A percentile compares a stretch with the other conserved stretches of the same genome.
phyloP scores from a whole-genome alignment of 2,329 filamentous ascomycete species.

The Xylariaceae sp. region DNA sequence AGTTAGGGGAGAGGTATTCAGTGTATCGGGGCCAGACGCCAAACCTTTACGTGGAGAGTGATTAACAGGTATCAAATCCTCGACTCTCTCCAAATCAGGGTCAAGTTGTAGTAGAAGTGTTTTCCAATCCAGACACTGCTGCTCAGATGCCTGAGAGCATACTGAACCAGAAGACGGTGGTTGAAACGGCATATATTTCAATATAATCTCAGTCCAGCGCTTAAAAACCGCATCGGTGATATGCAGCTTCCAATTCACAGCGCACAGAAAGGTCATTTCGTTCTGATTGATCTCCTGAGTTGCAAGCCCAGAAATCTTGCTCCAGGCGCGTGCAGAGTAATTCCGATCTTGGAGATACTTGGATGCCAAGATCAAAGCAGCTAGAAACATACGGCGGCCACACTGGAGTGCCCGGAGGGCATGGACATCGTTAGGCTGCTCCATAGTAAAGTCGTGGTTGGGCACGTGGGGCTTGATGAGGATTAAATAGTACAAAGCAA shows the following conservation, averaged over 20 bases:
- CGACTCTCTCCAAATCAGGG: slow-evolving; percentile 53
- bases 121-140: slow-evolving; percentile 52
- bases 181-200: slow-evolving; percentile 70
- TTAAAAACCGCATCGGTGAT: slow-evolving; percentile 85
- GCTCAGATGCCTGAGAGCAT: slow-evolving; percentile 37
- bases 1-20: slow-evolving; percentile 42
- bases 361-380: slow-evolving; percentile 88
- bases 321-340: slow-evolving; percentile 96
- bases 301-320: slow-evolving; percentile 95
- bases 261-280: slow-evolving; percentile 83
- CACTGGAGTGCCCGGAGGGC: slow-evolving; percentile 81
- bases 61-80: slow-evolving; percentile 41
- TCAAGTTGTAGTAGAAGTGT: slow-evolving; percentile 52
- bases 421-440: slow-evolving; percentile 69
- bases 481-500: slow-evolving; percentile 92
- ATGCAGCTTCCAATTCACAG: slow-evolving; percentile 92
- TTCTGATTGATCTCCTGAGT: slow-evolving; percentile 94
- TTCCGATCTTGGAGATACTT: slow-evolving; percentile 98
- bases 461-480: slow-evolving; percentile 89
- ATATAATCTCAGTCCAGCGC: slow-evolving; percentile 87
- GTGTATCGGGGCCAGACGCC: slow-evolving; percentile 36
- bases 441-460: slow-evolving; percentile 75
- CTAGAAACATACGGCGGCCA: slow-evolving; percentile 93
- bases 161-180: slow-evolving; percentile 49
- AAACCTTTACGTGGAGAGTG: slow-evolving; percentile 29